Percentiles rank a stretch among this genome's conserved stretches.
Conservation (phyloP, 169 alveolate species). For the Eimeria praecox region DNA sequence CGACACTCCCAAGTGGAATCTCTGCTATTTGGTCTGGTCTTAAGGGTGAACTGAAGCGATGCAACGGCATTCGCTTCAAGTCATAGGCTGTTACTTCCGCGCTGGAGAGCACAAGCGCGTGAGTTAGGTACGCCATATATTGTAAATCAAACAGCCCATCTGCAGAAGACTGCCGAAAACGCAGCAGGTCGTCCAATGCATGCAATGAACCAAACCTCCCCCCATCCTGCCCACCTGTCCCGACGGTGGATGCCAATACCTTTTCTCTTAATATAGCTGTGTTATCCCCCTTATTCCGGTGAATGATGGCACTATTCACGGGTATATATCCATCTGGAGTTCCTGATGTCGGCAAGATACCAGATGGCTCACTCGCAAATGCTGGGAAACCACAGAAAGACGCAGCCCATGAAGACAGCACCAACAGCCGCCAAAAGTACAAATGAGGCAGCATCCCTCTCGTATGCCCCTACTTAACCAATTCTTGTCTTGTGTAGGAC, state of each 20-base stretch:
- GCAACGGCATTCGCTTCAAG: constrained; percentile 62
- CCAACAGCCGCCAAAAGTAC: constrained; percentile 16
- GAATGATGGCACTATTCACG: background rate
- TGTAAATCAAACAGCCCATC: constrained; percentile 48
- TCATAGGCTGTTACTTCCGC: constrained; percentile 53
- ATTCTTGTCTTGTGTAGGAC: background rate
- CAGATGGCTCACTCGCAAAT: background rate
- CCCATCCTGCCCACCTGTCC: background rate
- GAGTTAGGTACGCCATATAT: constrained; percentile 28
- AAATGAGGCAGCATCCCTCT: background rate
- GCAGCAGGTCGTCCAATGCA: constrained; percentile 48
- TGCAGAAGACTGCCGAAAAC: constrained; percentile 38
- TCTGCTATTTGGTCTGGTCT: constrained; percentile 32
- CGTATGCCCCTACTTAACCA: background rate
- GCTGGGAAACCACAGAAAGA: background rate
- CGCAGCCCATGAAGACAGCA: background rate
- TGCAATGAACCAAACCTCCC: constrained; percentile 7
- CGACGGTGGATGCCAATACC: background rate
- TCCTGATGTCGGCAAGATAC: constrained; percentile 5
- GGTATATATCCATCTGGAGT: background rate
- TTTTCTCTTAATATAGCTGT: background rate
- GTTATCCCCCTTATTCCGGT: background rate
- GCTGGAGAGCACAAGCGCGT: constrained; percentile 56
- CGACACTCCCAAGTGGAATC: constrained; percentile 53
- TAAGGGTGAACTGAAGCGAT: constrained; percentile 58